Evolutionary conservation across 2,329 filamentous ascomycete species (phyloP).

Genomic region (Diaporthe longicolla): DNA sequence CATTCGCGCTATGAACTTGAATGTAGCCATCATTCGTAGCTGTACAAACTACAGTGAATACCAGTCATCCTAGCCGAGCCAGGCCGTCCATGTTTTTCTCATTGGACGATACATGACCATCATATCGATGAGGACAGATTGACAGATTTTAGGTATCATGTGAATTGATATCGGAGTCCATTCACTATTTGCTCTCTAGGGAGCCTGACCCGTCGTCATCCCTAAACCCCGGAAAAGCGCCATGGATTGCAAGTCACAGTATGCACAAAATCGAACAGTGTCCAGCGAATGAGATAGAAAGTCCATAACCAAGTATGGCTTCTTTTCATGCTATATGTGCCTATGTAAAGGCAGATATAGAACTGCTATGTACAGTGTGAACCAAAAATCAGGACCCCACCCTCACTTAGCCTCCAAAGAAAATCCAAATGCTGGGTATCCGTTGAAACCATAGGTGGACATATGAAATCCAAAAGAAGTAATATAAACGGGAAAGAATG

Average conservation of each 20-base stretch:
- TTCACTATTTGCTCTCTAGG: background rate
- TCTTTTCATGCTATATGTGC: slow-evolving; percentile 14
- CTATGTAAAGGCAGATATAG: background rate
- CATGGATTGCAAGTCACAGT: background rate
- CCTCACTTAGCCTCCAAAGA: slow-evolving; percentile 34
- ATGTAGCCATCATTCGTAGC: background rate
- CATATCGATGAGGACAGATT: background rate
- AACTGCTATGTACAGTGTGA: slow-evolving; percentile 1
- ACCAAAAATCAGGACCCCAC: slow-evolving; percentile 15
- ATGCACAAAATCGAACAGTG: background rate
- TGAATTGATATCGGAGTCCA: background rate
- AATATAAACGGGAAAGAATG: slow-evolving; percentile 44
- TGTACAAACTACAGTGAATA: background rate
- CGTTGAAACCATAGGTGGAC: slow-evolving; percentile 41
- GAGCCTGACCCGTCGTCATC: background rate
- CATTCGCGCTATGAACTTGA: background rate
- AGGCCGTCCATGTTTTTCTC: background rate
- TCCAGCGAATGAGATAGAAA: slow-evolving; percentile 21
- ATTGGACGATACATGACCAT: too few species aligned
- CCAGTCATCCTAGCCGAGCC: background rate
- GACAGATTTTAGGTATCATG: background rate
- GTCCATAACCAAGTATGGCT: slow-evolving; percentile 12
- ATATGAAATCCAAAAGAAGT: slow-evolving; percentile 41
- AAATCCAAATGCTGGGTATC: slow-evolving; percentile 42
- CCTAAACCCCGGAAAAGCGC: background rate